Base-by-base conservation (phyloP, 345 rosid species). In the Brassica incana region DNA sequence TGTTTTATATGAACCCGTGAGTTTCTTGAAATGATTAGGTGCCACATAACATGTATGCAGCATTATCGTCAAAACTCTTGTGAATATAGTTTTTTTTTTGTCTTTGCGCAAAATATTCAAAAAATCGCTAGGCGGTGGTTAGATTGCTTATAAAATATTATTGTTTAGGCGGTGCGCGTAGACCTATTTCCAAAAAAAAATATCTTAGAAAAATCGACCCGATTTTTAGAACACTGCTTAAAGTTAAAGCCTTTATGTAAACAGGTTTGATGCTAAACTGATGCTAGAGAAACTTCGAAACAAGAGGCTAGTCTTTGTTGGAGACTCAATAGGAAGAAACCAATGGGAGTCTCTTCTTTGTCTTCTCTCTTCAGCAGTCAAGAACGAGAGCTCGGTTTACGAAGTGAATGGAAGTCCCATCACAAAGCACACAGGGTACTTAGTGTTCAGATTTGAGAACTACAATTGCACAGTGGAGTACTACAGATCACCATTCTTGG, bases 331-430 rank as follows among this genome's bases (percentile, higher is more conserved):
- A 59, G 99, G 96, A 63, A 86, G 98, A 85, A 95, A 95, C 85
- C 99, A 95, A 40, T 93, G 96, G 97, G 97, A 95, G 79, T 95
- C 98, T 45, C 89, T 93, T 69, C 90, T 95, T 59, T 93, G 98
- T 81, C 75, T 95, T 90, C 90, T 93, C 1, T 80, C 96, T 70
- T 81, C 98, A 43, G 88, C 86, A 54, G 83, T 90, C 73, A 74
- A 88, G 15, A 86, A 88, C 82, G 85, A 86, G 77, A 82, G 89
- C 52, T 87, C 90, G 25, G 84, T 95, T 38, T 88, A 90, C 3
- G 98, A 95, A 81, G 84, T 84, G 25, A 86, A 90, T 25, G 96
- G 97, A 80, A 89, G 72, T 60, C 92, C 97, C 8, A 93, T 95
- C 66, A 91, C 95, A 33, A 93, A 96, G 86, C 99, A 96, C 79